These are phyloP conservation scores for Exophiala lecanii-corni DNA, from an alignment of 2,329 filamentous ascomycete species.

Conservation along the genomic window DNA sequence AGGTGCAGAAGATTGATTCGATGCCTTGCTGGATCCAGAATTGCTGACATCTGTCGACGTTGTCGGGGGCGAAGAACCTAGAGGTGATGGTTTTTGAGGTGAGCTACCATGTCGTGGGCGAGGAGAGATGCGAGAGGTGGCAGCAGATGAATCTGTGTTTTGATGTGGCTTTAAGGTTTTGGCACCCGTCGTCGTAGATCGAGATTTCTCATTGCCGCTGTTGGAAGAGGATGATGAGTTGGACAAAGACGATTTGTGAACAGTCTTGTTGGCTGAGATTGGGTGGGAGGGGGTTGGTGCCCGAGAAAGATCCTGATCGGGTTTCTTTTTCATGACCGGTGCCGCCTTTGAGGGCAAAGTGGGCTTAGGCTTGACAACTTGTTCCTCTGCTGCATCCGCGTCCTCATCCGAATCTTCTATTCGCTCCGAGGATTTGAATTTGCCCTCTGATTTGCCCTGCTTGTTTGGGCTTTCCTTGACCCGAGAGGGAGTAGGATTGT, in stretches of 20 bases:
- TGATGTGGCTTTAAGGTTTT: constrained; percentile 18
- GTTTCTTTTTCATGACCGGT: constrained; percentile 10
- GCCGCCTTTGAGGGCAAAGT: constrained; percentile 6
- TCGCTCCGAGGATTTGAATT: constrained; percentile 52
- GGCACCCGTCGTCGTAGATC: constrained; percentile 7
- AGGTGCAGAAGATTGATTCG: constrained; percentile 41
- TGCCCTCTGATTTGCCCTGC: constrained; percentile 36
- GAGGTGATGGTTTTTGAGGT: constrained; percentile 58
- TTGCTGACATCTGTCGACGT: constrained; percentile 56
- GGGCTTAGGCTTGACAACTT: constrained; percentile 26
- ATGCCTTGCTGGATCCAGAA: constrained; percentile 36
- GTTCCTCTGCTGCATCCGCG: constrained; percentile 42
- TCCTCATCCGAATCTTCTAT: constrained; percentile 51
- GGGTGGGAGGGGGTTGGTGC: constrained; percentile 9
- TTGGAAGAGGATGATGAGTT: constrained; percentile 20
- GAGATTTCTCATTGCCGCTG: constrained; percentile 20
- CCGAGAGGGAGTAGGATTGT: constrained; percentile 29
- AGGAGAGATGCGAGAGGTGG: constrained; percentile 26
- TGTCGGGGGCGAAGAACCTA: constrained; percentile 57
- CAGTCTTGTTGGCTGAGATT: constrained; percentile 8
- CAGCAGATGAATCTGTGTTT: constrained; percentile 8
- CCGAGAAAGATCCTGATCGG: constrained; percentile 6
- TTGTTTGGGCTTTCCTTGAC: constrained; percentile 31
- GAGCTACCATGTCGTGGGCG: constrained; percentile 44
- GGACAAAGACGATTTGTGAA: constrained; percentile 23